Base-by-base conservation (phyloP, 2,329 filamentous ascomycete species). In the Stagonosporopsis vannaccii region DNA sequence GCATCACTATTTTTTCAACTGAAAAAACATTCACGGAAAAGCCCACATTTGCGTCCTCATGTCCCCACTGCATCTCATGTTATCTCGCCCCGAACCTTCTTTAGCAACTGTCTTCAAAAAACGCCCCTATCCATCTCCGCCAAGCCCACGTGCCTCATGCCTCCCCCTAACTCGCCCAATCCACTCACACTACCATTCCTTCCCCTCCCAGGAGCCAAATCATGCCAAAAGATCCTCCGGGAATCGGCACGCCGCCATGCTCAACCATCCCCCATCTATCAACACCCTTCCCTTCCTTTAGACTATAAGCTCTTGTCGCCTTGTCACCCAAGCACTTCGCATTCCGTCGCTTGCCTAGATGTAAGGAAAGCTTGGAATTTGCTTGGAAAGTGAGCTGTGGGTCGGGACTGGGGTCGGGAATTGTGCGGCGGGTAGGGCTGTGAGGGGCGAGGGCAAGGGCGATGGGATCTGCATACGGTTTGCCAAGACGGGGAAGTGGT, bases 121-220 rank as follows among this genome's bases (percentile, higher is more conserved):
- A n/a, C n/a, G n/a, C n/a, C n/a, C n/a, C n/a, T n/a, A n/a, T n/a
- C 20, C 28, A 13, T 23, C 28, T 41, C 26, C 17, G 48, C 54
- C 54, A 57, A 51, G 42, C 54, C 48, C 54, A 51, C 48, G 48
- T 51, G 54, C 15, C 36, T 26, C n/a, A 33, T 20, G 32, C 11
- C 11, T 32, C 13, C 26, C 22, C n/a, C 17, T 37, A 8, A 51
- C 41, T 51, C 37, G 53, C n/a, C n/a, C n/a, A n/a, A n/a, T 23
- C 15, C 33, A 6, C 5, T 9, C 30, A 6, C 32, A 33, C 15
- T 33, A 8, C 32, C 12, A 12, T 30, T 30, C 15, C 35, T 20
- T 20, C 1, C 35, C 19, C 35, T 11, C 1, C 30, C 30, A 32
- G 15, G 15, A 32, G 3, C 3, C 13, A 32, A n/a, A 32, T 32